phyloP scores from a whole-genome alignment of 192 early-diverging fungal species.

The Linnemannia elongata region DNA sequence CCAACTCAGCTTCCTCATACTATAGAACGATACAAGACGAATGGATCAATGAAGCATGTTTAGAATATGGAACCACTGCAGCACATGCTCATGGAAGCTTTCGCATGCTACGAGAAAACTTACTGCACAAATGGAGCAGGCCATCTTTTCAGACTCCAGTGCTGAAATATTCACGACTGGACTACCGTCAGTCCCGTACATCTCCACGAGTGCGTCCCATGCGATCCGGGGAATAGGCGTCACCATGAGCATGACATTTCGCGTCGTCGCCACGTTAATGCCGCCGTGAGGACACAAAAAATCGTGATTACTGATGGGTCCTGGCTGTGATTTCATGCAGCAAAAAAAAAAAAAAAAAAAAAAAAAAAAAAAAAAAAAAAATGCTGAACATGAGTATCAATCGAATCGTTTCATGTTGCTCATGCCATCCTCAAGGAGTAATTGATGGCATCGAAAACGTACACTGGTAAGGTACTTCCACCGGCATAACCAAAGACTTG shows the following conservation, averaged over 20 bases:
- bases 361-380: no score
- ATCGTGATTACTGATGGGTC: constrained; percentile 59
- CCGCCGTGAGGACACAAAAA: constrained; percentile 59
- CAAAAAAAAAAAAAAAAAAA: no score
- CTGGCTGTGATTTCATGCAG: constrained; percentile 40
- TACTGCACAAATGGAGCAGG: constrained; percentile 42
- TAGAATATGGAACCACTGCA: background rate
- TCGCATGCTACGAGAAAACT: background rate
- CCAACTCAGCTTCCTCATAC: constrained; percentile 46
- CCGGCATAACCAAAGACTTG: constrained; percentile 58
- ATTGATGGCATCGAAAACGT: constrained; percentile 8
- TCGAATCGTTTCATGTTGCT: background rate
- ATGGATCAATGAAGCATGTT: background rate
- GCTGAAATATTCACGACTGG: constrained; percentile 39
- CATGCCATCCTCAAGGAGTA: background rate
- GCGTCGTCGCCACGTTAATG: constrained; percentile 44
- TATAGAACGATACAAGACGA: constrained; percentile 12
- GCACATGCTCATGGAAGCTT: background rate
- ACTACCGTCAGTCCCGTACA: constrained; percentile 57
- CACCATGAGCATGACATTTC: constrained; percentile 48
- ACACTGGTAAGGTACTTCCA: constrained; percentile 48
- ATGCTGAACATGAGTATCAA: background rate
- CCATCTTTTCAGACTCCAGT: constrained; percentile 48
- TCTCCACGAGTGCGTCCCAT: constrained; percentile 51
- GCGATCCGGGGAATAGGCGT: constrained; percentile 53